These are phyloP conservation scores for Seiridium cupressi DNA, from an alignment of 2,329 filamentous ascomycete species.

Conservation along the genomic window DNA sequence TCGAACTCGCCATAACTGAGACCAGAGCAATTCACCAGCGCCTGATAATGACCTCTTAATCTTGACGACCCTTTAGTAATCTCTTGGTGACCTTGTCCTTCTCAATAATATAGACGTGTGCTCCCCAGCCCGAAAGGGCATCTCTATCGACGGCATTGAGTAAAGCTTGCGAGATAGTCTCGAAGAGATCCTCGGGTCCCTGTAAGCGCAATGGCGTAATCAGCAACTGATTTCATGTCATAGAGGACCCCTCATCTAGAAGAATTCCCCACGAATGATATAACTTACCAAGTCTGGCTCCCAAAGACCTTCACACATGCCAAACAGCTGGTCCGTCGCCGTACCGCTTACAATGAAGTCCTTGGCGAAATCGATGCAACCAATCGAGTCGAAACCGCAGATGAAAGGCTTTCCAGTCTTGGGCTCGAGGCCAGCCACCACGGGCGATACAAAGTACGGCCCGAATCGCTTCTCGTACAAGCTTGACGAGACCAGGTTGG, in stretches of 20 bases:
- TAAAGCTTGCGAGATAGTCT: slow-evolving; percentile 94
- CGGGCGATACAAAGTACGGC: slow-evolving; percentile 92
- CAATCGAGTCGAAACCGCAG: slow-evolving; percentile 98
- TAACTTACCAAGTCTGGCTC: slow-evolving; percentile 84
- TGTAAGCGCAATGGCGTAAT: slow-evolving; percentile 28
- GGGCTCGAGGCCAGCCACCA: slow-evolving; percentile 91
- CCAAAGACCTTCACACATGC: slow-evolving; percentile 97
- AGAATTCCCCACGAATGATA: too few relatives aligned
- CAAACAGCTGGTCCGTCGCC: slow-evolving; percentile 95
- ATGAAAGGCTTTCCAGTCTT: slow-evolving; percentile 96
- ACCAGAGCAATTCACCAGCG: neutral
- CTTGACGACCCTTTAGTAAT: slow-evolving; percentile 95
- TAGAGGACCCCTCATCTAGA: too few relatives aligned
- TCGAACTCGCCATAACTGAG: neutral
- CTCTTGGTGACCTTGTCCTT: slow-evolving; percentile 99
- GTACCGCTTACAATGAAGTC: slow-evolving; percentile 98
- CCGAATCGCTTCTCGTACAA: slow-evolving; percentile 96
- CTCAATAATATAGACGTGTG: slow-evolving; percentile 98
- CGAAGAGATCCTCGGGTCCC: slow-evolving; percentile 92
- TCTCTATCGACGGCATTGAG: slow-evolving; percentile 96
- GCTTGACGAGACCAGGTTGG: slow-evolving; percentile 87
- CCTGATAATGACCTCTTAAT: slow-evolving; percentile 49
- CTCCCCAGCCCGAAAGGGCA: slow-evolving; percentile 95
- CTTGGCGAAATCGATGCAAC: slow-evolving; percentile 99
- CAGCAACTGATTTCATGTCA: too few relatives aligned